Conservation (phyloP, 177 flowering plant genomes). For the Vitis hybrid region DNA sequence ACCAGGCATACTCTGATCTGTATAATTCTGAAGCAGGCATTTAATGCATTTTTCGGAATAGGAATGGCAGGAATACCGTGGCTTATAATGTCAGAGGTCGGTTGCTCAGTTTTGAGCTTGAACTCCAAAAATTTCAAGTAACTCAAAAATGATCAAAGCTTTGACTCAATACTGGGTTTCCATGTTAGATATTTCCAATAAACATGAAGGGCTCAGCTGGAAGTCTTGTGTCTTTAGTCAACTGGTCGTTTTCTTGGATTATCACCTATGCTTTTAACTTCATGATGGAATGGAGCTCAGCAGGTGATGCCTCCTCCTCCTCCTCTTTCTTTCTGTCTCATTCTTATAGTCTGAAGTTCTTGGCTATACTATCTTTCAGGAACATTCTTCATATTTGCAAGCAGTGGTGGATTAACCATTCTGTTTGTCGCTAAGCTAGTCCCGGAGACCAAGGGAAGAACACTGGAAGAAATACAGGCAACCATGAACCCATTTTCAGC, state of each 20-base stretch:
- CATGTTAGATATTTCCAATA: constrained; percentile 6
- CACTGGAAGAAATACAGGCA: constrained; percentile 46
- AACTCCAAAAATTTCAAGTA: no score
- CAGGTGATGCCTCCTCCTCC: background rate
- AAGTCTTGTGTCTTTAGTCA: constrained; percentile 1
- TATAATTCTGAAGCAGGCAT: constrained; percentile 21
- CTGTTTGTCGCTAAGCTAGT: constrained; percentile 41
- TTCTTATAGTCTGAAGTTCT: background rate
- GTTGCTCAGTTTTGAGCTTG: background rate
- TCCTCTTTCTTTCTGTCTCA: background rate
- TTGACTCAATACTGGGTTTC: no score
- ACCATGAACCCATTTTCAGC: constrained; percentile 28
- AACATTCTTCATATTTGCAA: constrained; percentile 36
- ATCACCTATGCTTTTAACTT: constrained; percentile 2
- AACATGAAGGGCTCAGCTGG: constrained; percentile 13
- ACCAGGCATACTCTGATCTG: no score
- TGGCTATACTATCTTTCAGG: constrained; percentile 15
- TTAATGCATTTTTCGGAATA: constrained; percentile 20
- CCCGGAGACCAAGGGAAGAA: constrained; percentile 49
- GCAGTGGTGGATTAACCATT: constrained; percentile 29
- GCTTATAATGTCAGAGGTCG: constrained; percentile 52
- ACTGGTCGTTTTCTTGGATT: constrained; percentile 1
- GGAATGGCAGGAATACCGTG: constrained; percentile 47
- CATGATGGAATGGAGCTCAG: constrained; percentile 8
- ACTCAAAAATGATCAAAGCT: no score